A percentile compares a stretch with the other conserved stretches of the same genome.
phyloP scores from a whole-genome alignment of 2,329 filamentous ascomycete genomes.

The Lasiodiplodia citricola region DNA sequence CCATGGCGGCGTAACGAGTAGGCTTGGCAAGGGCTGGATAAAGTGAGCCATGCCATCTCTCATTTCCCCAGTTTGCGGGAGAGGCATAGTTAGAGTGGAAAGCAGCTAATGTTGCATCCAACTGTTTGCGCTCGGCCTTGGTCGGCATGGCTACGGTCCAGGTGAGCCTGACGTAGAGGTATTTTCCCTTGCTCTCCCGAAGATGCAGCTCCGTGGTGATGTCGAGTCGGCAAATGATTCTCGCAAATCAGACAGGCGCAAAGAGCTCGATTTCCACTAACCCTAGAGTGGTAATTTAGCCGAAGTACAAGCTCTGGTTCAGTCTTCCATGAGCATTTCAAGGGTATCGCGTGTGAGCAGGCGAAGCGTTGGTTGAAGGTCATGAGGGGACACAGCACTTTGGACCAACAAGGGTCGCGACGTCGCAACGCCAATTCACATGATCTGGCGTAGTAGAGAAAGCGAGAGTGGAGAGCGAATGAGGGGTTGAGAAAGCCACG shows the following conservation, averaged over 20 bases:
- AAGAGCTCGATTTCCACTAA: neutral
- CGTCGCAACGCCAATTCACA: neutral
- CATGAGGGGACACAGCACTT: neutral
- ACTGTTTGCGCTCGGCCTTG: constrained; percentile 12
- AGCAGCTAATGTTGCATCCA: constrained; percentile 33
- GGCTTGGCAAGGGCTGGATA: constrained; percentile 33
- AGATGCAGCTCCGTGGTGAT: neutral
- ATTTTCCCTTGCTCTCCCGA: neutral
- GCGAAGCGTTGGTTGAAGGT: neutral
- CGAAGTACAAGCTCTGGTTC: neutral
- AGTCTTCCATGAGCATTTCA: neutral
- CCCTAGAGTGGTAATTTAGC: neutral
- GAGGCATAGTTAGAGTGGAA: constrained; percentile 38
- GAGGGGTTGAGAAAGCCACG: neutral
- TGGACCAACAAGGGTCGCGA: neutral
- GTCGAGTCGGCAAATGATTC: neutral
- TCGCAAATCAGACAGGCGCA: neutral
- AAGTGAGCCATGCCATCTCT: constrained; percentile 37
- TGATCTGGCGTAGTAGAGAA: neutral
- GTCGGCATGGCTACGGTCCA: neutral
- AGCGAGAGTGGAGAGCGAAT: neutral
- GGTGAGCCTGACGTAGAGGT: neutral
- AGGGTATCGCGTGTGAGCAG: neutral
- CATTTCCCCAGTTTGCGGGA: constrained; percentile 18
- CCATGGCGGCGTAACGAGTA: constrained; percentile 35